Evolutionary conservation across 192 early-diverging fungal genomes (phyloP), one percentile per base, ranked within the genome.

Genomic region (Lobosporangium transversale): DNA sequence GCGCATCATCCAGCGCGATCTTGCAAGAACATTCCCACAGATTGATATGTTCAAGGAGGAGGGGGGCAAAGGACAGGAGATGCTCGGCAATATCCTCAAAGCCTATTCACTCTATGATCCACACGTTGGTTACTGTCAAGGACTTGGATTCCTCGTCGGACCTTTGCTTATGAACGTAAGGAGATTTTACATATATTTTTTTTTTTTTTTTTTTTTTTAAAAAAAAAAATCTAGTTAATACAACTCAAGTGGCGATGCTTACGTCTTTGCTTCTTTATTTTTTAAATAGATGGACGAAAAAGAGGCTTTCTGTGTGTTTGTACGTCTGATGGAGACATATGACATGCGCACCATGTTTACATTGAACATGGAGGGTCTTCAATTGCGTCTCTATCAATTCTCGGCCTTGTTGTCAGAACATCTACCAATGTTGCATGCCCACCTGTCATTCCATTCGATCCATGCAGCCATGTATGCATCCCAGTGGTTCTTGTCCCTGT

Each of bases 101-200:
- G 96, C 96, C 6, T 99, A 99, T 68, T 92, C 90, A 49, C 78
- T 98, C 26, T 99, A 95, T 68, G 97, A 99, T 76, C 80, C 90
- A 15, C 91, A 96, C 68, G 92, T 99, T 31, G 97, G 97, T 8
- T 99, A 99, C 70, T 99, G 97, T 78, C 97, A 99, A 83, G 97
- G 97, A 18, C 87, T 99, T 37, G 91, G 94, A 14, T 99, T 99
- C 69, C 85, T 99, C 45, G 93, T 96, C 6, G 97, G 95, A 17
- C 93, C 94, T 58, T 71, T 99, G 62, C 80, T 99, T 36, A 85
- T 98, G 87, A 95, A 92, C 82, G 94, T 94, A 86, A 83, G 82
- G 73, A 15, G 8, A 8, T 21, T 3, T 12, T 7, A 58, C 56
- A 20, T 7, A 27, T 29, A 4, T 31, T 27, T 30, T 29, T 27